Evolutionary conservation across 2,329 filamentous ascomycete species (phyloP), one percentile per base, ranked within the genome.

Genomic region (Aspergillus cejpii): DNA sequence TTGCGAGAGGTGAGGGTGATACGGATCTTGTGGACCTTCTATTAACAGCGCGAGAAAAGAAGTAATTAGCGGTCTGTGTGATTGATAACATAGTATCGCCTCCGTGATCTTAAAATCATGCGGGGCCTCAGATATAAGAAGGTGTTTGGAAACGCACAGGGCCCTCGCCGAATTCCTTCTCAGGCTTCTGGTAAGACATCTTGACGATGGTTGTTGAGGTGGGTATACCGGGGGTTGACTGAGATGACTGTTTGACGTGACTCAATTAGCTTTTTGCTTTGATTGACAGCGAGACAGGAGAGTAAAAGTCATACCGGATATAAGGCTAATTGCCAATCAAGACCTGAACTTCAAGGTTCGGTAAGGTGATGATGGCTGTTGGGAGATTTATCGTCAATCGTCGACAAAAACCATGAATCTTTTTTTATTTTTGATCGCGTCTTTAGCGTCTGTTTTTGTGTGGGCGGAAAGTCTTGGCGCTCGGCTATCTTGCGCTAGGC

Each of bases 11-110:
- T 92, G 66, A 96, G 81, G 74, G 91, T 97, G 81, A 97, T 96
- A 72, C 91, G 87, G 81, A 94, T 94, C 78, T 90, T 89, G 84
- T 94, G 88, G 78, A 85, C 85, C 84, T 94, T 94, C 81, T 85
- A 59, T n/a, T 59, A 60, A 41, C 34, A 34, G 10, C 26, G 8
- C n/a, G 50, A 8, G 46, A 44, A 59, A 10, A 52, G 44, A 43
- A 49, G 36, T 37, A 28, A 45, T 57, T 55, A 53, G 50, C 24
- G 28, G 21, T 14, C 29, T 39, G 20, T 11, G 31, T 11, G 17
- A 17, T 12, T 20, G 31, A 2, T 3, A 11, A 8, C n/a, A n/a
- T 34, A 2, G 26, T 28, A 6, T 4, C 26, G 17, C 5, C 17
- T 17, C 41, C 19, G 19, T 20, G 27, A 24, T 19, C 7, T 19